Evolutionary conservation across 2,329 filamentous ascomycete genomes (phyloP).

Genomic region (Sporothrix sp.): DNA sequence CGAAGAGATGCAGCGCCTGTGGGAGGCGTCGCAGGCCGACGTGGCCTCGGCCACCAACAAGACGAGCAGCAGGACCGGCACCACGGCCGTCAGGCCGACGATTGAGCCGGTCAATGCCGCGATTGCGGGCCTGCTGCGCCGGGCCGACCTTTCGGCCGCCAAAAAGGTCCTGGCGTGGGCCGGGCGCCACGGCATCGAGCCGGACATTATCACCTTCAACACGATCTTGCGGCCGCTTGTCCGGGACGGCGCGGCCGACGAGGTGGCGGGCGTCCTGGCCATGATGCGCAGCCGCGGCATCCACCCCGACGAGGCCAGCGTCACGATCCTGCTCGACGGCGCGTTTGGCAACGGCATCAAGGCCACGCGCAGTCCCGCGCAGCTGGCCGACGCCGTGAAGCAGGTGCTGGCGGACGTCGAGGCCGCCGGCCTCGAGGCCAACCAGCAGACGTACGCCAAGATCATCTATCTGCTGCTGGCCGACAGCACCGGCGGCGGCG

Average conservation of each 20-base stretch:
- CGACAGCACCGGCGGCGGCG: neutral
- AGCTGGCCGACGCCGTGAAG: slow-evolving; percentile 29
- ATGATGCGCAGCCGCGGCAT: slow-evolving; percentile 50
- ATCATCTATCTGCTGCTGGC: slow-evolving; percentile 55
- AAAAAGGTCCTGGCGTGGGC: slow-evolving; percentile 51
- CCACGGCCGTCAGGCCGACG: slow-evolving; percentile 44
- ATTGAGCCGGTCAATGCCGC: slow-evolving; percentile 61
- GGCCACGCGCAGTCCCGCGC: slow-evolving; percentile 15
- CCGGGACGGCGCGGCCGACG: slow-evolving; percentile 34
- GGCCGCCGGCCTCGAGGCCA: slow-evolving; percentile 45
- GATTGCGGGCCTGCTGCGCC: slow-evolving; percentile 50
- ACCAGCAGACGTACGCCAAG: slow-evolving; percentile 56
- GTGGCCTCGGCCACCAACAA: neutral
- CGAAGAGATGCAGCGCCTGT: slow-evolving; percentile 54
- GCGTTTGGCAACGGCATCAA: slow-evolving; percentile 35
- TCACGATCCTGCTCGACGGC: slow-evolving; percentile 60
- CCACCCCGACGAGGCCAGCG: slow-evolving; percentile 56
- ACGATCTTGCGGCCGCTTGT: slow-evolving; percentile 55
- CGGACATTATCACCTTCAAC: slow-evolving; percentile 56
- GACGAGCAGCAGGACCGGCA: slow-evolving; percentile 6
- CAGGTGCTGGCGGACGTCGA: slow-evolving; percentile 49
- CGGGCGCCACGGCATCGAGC: slow-evolving; percentile 41
- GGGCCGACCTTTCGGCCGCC: slow-evolving; percentile 38
- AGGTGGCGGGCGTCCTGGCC: slow-evolving; percentile 43
- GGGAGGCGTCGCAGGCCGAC: slow-evolving; percentile 32